phyloP scores from a whole-genome alignment of 148 eudicot species.

The Rhododendron vialii region DNA sequence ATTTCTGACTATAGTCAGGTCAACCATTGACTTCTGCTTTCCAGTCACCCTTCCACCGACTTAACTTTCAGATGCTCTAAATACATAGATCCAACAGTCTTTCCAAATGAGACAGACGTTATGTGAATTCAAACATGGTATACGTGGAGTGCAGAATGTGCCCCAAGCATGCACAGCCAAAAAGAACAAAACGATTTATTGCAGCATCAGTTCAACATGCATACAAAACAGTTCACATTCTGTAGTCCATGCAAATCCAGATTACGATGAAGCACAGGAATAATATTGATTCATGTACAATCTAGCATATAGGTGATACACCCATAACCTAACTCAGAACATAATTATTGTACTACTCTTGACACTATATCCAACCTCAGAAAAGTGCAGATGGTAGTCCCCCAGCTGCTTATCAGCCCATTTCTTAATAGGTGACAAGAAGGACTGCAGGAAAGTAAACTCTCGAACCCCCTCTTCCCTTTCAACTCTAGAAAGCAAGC shows the following conservation, averaged over 20 bases:
- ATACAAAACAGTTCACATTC: neutral
- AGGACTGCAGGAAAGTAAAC: conserved; percentile 78
- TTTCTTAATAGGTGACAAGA: conserved; percentile 68
- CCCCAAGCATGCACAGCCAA: neutral
- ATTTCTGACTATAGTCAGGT: too few species aligned
- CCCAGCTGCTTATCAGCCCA: conserved; percentile 93
- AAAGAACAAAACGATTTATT: neutral
- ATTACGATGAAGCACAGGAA: neutral
- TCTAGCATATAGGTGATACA: neutral
- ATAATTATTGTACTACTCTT: neutral
- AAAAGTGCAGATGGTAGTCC: conserved; percentile 80
- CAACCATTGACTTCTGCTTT: neutral
- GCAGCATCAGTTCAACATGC: neutral
- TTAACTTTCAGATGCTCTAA: neutral
- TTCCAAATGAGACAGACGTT: neutral
- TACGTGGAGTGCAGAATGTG: neutral
- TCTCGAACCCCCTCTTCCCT: conserved; percentile 56
- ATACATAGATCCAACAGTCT: neutral
- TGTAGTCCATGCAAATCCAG: neutral
- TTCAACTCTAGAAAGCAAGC: conserved; percentile 71
- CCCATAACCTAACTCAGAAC: neutral
- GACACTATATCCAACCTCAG: conserved; percentile 54
- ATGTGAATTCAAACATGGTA: neutral
- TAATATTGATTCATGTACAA: neutral
- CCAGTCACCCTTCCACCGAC: neutral